Conservation (phyloP, 805 yeast genomes). For the Vanderwaltozyma yarrowii region DNA sequence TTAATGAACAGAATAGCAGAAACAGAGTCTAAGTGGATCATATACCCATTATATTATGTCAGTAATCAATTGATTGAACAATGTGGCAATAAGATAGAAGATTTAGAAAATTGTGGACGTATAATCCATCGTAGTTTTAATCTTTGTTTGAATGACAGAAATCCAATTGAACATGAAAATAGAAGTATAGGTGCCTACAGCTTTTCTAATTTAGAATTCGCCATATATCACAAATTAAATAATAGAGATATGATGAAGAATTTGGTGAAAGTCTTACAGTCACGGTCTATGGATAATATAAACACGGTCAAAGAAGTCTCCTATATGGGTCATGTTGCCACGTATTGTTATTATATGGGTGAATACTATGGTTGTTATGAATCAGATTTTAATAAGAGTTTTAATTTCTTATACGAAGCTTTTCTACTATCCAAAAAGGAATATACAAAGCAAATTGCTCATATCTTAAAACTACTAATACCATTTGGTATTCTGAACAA, state of each 20-base stretch:
- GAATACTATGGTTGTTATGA: slow-evolving; percentile 51
- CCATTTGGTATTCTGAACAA: slow-evolving; percentile 51
- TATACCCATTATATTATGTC: slow-evolving; percentile 13
- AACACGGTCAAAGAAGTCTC: background rate
- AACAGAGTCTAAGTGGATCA: slow-evolving; percentile 42
- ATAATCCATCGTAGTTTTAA: slow-evolving; percentile 66
- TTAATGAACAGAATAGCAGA: slow-evolving; percentile 45
- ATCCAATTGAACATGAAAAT: slow-evolving; percentile 37
- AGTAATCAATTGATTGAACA: slow-evolving; percentile 28
- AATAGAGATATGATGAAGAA: slow-evolving; percentile 67
- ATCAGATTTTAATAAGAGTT: slow-evolving; percentile 44
- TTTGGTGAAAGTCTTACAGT: slow-evolving; percentile 56
- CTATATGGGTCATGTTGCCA: background rate
- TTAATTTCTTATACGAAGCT: slow-evolving; percentile 43
- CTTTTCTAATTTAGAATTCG: slow-evolving; percentile 60
- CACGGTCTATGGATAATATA: slow-evolving; percentile 25
- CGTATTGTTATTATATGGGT: slow-evolving; percentile 52
- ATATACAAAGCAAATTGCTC: slow-evolving; percentile 12
- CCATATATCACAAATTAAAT: slow-evolving; percentile 53
- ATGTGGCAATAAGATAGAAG: slow-evolving; percentile 1
- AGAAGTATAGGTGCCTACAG: slow-evolving; percentile 59
- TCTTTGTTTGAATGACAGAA: slow-evolving; percentile 68
- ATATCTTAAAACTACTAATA: slow-evolving; percentile 47
- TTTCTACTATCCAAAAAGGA: slow-evolving; percentile 10
- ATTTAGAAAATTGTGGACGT: slow-evolving; percentile 46